Percentiles rank a stretch among this genome's conserved stretches.
phyloP scores from a whole-genome alignment of 1,284 basidiomycete species.

The Vanrija pseudolonga region DNA sequence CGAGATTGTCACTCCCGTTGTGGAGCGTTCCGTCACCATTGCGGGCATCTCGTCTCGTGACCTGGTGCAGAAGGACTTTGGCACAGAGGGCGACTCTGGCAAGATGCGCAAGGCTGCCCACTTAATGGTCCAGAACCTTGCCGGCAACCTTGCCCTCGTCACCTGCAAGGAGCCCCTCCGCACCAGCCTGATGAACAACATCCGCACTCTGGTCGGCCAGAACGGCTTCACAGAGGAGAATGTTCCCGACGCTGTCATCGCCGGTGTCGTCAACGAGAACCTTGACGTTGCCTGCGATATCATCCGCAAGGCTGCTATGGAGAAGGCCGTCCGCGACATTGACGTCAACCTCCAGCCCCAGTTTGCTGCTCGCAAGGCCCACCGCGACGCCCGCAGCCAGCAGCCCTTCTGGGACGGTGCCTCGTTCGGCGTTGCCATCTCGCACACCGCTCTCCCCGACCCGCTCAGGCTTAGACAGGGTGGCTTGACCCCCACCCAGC shows the following conservation, averaged over 20 bases:
- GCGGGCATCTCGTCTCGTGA: conserved; percentile 97
- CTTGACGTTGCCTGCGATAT: conserved; percentile 89
- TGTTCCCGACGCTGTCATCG: conserved; percentile 57
- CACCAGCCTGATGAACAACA: conserved; percentile 84
- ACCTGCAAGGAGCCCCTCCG: conserved; percentile 98
- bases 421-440: conserved; percentile 63
- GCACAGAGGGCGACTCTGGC: conserved; percentile 86
- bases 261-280: conserved; percentile 86
- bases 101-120: conserved; percentile 90
- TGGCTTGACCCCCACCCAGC: conserved; percentile 77
- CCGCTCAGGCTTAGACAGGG: conserved; percentile 78
- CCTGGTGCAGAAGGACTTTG: conserved; percentile 93
- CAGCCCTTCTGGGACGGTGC: conserved; percentile 86
- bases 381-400: conserved; percentile 60
- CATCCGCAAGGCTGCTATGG: conserved; percentile 97
- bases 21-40: conserved; percentile 98
- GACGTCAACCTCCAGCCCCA: conserved; percentile 78
- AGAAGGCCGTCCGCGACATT: conserved; percentile 89
- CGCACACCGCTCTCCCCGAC: conserved; percentile 78
- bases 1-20: conserved; percentile 97
- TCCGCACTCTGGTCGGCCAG: conserved; percentile 72
- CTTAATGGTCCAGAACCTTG: conserved; percentile 94
- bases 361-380: conserved; percentile 79
- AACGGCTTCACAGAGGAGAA: conserved; percentile 78
- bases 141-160: conserved; percentile 91